Evolutionary conservation across 192 early-diverging fungal genomes (phyloP).

Genomic region (Oehlia diaphana): DNA sequence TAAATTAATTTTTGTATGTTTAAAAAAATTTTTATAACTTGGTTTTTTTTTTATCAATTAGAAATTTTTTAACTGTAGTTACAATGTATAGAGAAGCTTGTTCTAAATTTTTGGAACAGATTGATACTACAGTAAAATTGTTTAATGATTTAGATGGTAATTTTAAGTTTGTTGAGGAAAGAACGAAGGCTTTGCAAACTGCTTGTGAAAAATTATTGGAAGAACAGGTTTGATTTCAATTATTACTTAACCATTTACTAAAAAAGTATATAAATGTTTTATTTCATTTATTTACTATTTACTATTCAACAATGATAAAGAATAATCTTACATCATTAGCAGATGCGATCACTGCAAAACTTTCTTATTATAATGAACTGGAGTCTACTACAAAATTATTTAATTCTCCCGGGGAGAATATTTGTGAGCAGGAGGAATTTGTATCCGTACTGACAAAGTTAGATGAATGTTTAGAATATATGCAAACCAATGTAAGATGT

Average conservation of each 20-base stretch:
- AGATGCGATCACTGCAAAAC: constrained; percentile 55
- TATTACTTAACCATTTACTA: not conserved
- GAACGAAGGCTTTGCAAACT: constrained; percentile 73
- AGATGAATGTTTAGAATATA: constrained; percentile 79
- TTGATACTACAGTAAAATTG: constrained; percentile 55
- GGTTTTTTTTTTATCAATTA: constrained; percentile 24
- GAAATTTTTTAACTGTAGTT: constrained; percentile 63
- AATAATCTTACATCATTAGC: constrained; percentile 60
- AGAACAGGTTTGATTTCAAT: constrained; percentile 51
- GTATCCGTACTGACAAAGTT: constrained; percentile 73
- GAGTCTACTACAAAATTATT: constrained; percentile 78
- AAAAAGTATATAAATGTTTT: too few species aligned
- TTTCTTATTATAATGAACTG: constrained; percentile 85
- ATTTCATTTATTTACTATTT: too few species aligned
- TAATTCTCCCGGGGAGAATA: constrained; percentile 79
- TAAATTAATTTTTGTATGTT: not conserved
- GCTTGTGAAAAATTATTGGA: constrained; percentile 78
- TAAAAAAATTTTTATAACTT: not conserved
- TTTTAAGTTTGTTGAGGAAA: constrained; percentile 78
- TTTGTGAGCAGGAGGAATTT: constrained; percentile 80
- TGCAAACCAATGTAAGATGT: constrained; percentile 65
- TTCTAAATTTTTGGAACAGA: constrained; percentile 61
- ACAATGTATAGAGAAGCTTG: constrained; percentile 61
- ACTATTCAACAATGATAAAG: constrained; percentile 31
- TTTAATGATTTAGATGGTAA: constrained; percentile 65